Base-by-base conservation (phyloP, 768 basidiomycete genomes). In the Termitomyces sp. region DNA sequence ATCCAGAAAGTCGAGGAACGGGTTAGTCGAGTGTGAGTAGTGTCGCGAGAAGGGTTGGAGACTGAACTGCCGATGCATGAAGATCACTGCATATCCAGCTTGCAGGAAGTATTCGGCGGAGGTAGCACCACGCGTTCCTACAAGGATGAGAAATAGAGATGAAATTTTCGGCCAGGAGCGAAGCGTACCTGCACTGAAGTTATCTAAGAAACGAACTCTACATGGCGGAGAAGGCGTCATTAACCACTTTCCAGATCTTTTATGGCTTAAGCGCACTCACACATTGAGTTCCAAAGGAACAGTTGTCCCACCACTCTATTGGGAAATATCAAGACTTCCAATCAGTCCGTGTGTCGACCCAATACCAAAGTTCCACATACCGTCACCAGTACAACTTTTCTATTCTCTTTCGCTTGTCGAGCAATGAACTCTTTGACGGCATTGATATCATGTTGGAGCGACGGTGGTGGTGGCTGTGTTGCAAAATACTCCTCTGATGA, bases 221-320 rank as follows among this genome's bases (percentile, higher is more conserved):
- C 58, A 67, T 58, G 58, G 46, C 59, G 51, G 46, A 60, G 59
- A 60, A 59, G 59, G 51, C 57, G 51, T 61, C 55, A 7, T 49
- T 26, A 65, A 62, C 51, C 50, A 53, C 22, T 32, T 41, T 56
- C 56, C 49, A 68, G 64, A 59, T 51, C 42, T 35, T 56, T 61
- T 53, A 65, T 54, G 61, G 62, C 56, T 56, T 61, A 55, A 68
- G 65, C 56, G 55, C 53, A 77, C 95, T 85, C 80, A 98, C 97
- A 98, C 94, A 66, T 98, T 98, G 77, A 94, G 90, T 77, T 99
- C 97, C 56, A 99, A 74, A 2, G 96, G 96, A 7, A 98, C 96
- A 2, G 95, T 98, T 17, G 97, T 99, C 57, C 97, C 96, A 53
- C 96, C 97, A 68, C 95, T 98, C 97, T 98, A 47, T 61, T 38